Base-by-base conservation (phyloP, 495 filamentous ascomycete genomes). In the Daldinia vernicosa region DNA sequence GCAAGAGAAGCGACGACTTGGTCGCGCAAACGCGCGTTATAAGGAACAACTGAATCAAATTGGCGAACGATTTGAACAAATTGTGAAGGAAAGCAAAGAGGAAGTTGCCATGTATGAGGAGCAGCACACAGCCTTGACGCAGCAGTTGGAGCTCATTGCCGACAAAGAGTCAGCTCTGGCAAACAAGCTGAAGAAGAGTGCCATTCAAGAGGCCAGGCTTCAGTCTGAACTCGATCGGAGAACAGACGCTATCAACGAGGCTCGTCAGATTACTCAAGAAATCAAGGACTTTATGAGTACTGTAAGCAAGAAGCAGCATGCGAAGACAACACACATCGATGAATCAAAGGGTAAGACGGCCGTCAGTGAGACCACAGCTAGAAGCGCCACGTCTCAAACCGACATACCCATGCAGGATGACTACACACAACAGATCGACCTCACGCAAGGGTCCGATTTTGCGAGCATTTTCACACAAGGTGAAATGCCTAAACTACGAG, bases 401-500 rank as follows among this genome's bases (percentile, higher is more conserved):
- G 81, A 81, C 35, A 55, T 79, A 56, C 76, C 78, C 12, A 65
- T 78, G 30, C 79, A 80, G 47, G 82, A 83, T 19, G 80, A 83
- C 54, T 81, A 77, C 51, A 81, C 80, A 8, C 76, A 76, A 37
- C 80, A 83, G 50, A 73, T 83, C 33, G 73, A 83, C 58, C 70
- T 82, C 37, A 82, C 76, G 7, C 78, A 81, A 43, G 80, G 80
- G 22, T 80, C 79, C 22, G 79, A 82, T 51, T 82, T 80, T 61
- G 76, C 72, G 33, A 79, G 77, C 74, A 76, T 81, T 59, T 79
- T 81, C 60, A 65, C 70, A 58, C 79, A 80, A 60, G 75, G 69
- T 45, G 80, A 83, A 63, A 77, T 81, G 51, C 69, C 60, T 45
- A 80, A 74, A 70, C 62, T 80, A 57, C 77, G 77, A 70, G 69